Evolutionary conservation across 2,329 filamentous ascomycete genomes (phyloP), one percentile per base, ranked within the genome.

Genomic region (Pseudocercospora eumusae): DNA sequence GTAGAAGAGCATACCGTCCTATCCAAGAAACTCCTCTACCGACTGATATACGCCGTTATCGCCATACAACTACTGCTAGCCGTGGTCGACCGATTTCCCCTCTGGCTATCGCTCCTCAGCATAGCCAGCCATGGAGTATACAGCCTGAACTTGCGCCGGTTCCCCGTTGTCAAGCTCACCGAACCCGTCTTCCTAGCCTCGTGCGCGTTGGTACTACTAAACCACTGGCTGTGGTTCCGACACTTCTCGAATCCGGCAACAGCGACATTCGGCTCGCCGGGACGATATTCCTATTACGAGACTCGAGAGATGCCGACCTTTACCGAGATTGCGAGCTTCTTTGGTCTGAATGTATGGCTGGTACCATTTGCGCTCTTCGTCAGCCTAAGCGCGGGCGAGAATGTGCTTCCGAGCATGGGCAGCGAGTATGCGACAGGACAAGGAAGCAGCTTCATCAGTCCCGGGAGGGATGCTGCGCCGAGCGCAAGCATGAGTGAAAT

Each of bases 1-100:
- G 95, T 99, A 64, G 95, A 99, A 79, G 95, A 99, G 77, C 93
- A 99, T 75, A 97, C 93, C 3, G 93, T 98, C 10, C 79, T 96
- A 65, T 90, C 93, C 11, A 96, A 96, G 75, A 91, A 89, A 61
- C 81, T 97, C n/a, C 83, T 99, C 57, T 89, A 85, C 33, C 88
- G 86, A 45, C 82, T 98, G 60, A 97, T 98, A 71, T 96, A 96
- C 79, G 81, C 79, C 65, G 86, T 96, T 67, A 88, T 97, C 64
- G 84, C 72, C 28, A 75, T 92, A 6, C 93, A 97, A 75, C 64
- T 87, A 9, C 78, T 93, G 3, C 86, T 98, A 9, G 88, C 87
- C 73, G 65, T 95, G 15, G 76, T 98, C 69, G 95, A 99, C 81
- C 82, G 88, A n/a, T 92, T 99, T 71, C 93, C 95, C 0, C 81